Conservation (phyloP, 257 asterid genomes). For the Solanum raphanifolium region DNA sequence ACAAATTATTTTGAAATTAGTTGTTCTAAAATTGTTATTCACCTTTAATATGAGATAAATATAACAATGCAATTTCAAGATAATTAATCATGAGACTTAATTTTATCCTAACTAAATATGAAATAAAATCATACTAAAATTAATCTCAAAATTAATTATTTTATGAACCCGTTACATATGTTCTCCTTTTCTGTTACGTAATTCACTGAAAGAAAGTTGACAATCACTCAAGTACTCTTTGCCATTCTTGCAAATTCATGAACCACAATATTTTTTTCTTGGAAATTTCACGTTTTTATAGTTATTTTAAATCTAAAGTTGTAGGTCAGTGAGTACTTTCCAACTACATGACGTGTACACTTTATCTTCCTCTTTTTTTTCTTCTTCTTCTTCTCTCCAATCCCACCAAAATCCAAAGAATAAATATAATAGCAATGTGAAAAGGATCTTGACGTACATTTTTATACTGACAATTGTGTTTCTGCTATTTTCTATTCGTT, state of each 20-base stretch:
- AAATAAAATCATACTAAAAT: no score
- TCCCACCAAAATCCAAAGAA: neutral
- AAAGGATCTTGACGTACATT: neutral
- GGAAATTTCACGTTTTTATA: neutral
- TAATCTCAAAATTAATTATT: no score
- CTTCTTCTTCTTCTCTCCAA: neutral
- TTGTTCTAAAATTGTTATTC: neutral
- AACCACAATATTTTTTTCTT: neutral
- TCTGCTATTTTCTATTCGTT: neutral
- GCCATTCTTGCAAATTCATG: neutral
- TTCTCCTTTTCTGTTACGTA: no score
- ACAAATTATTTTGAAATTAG: no score
- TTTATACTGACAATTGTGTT: neutral
- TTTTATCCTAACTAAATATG: no score
- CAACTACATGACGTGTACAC: neutral
- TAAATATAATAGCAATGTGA: neutral
- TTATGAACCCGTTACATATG: fast-evolving
- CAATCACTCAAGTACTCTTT: neutral
- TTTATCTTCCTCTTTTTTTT: neutral
- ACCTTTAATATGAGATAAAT: no score
- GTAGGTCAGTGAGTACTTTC: neutral
- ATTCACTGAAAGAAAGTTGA: neutral
- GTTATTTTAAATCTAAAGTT: neutral
- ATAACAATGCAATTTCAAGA: no score
- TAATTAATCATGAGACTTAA: no score